Evolutionary conservation across 2,329 filamentous ascomycete genomes (phyloP), one percentile per base, ranked within the genome.

Genomic region (Escovopsis sp.): DNA sequence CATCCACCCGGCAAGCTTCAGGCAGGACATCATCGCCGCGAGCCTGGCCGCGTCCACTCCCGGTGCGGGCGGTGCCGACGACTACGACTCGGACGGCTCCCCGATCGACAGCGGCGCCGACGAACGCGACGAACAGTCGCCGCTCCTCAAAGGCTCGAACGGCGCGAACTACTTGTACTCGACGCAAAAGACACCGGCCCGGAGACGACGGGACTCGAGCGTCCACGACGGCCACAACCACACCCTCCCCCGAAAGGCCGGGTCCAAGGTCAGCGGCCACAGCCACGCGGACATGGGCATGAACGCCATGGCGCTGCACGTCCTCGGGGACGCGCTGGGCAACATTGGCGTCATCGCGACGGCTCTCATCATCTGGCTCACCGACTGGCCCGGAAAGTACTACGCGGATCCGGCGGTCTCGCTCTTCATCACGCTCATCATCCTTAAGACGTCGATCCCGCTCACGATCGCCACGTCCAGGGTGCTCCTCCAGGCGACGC

Each of bases 361-460:
- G 4, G 86, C 85, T 4, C 72, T 93, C 33, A 72, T 91, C 58
- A 96, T 98, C 64, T 95, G 88, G 88, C 72, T 94, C 44, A 91
- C 86, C 2, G 69, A 82, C 42, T 94, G 77, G 70, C 71, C 74
- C 5, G 87, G 82, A 67, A 80, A 85, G 49, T 83, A 77, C 65
- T 96, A 96, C 57, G 82, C 85, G 36, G 91, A 98, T 57, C 91
- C 91, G 0, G 76, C 78, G 15, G 89, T 98, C 46, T 98, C 91
- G 0, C 76, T 98, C 12, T 73, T 96, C 61, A 98, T 98, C 61
- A 95, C 91, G 2, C 63, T 87, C 45, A 82, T 82, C 52, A 82
- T 84, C 47, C 71, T 82, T 45, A 73, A 72, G 49, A 85, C 83
- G 1, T 82, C 83, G 7, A 75, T 91, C 40, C 85, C 85, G 1